Evolutionary conservation across 768 basidiomycete species (phyloP), one percentile per base, ranked within the genome.

Genomic region (Boletus rubescentipes): DNA sequence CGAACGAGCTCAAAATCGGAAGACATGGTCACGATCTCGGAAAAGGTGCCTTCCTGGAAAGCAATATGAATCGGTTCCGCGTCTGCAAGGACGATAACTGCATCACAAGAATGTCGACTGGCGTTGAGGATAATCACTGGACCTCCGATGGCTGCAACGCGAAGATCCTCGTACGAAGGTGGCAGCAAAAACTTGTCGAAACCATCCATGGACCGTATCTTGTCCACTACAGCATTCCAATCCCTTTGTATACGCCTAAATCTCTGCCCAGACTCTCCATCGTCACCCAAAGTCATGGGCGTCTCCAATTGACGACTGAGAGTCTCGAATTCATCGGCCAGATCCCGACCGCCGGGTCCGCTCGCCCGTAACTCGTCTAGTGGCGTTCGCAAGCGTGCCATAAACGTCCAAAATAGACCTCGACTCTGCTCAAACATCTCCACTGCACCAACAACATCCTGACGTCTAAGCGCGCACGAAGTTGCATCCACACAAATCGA

Each of bases 401-500:
- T 39, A 8, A 60, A 57, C 2, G 54, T 54, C 69, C 68, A 70
- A 26, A 70, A 58, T 11, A 70, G 10, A 15, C 56, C 54, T 18
- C 64, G 55, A 37, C 69, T 68, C 20, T 68, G 69, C 49, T 70
- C 69, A 9, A 77, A 62, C 64, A 73, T 65, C 55, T 75, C 72
- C 30, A 75, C 60, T n/a, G 66, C 69, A 18, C 51, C 61, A 7
- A 67, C 52, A 14, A 59, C 49, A 11, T 67, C 54, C 0, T 49
- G 49, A 5, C 46, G 20, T 30, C 57, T 49, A 32, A 68, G 62
- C 8, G 70, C 71, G 20, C 61, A 63, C 9, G 65, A 58, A 1
- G 64, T 67, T 4, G 71, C 69, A 46, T 69, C 65, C 14, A 53
- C 53, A 37, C 61, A 65, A 21, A 66, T 36, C 9, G 62, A 53